Evolutionary conservation across 2,329 filamentous ascomycete genomes (phyloP), one percentile per base, ranked within the genome.

Genomic region (Clathrospora elynae): DNA sequence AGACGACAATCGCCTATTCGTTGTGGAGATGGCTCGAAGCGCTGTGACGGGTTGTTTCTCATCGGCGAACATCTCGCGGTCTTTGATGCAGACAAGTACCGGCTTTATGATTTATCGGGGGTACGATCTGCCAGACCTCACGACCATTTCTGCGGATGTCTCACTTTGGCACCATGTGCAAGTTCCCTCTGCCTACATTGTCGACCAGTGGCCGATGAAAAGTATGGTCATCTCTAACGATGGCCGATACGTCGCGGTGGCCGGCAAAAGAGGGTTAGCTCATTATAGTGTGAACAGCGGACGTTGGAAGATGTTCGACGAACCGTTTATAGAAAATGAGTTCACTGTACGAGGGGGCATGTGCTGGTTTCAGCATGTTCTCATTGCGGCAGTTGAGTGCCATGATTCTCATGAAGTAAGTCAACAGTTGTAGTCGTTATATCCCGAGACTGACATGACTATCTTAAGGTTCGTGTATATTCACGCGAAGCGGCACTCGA

Each of bases 311-410:
- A 95, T 87, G 0, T 99, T 99, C 67, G 80, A 86, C 34, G 90
- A 91, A 59, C 80, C 85, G 17, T 82, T 80, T 19, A 81, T 86
- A 62, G 93, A 97, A 70, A 90, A 91, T 59, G 89, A 91, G 51
- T 99, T 99, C 65, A 84, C 90, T 16, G 89, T 99, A 10, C 80
- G 91, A 51, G 93, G 93, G 34, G 93, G 93, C 5, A 96, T 99
- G 91, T 97, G 92, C 67, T 99, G 93, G 93, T 91, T 95, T 66
- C 90, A 95, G 55, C 92, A 99, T 71, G 88, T 97, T 20, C 78
- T 99, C 12, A 88, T 97, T 42, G 91, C 90, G 25, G 90, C 92
- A 3, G 86, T 96, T n/a, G 93, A 99, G 70, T 85, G 83, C 39
- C 88, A 87, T 55, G 82, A 85, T 54, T 84, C 84, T 14, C 90